Evolutionary conservation across 352 stramenopile genomes (phyloP).

Genomic region (Globisporangium nagaii): DNA sequence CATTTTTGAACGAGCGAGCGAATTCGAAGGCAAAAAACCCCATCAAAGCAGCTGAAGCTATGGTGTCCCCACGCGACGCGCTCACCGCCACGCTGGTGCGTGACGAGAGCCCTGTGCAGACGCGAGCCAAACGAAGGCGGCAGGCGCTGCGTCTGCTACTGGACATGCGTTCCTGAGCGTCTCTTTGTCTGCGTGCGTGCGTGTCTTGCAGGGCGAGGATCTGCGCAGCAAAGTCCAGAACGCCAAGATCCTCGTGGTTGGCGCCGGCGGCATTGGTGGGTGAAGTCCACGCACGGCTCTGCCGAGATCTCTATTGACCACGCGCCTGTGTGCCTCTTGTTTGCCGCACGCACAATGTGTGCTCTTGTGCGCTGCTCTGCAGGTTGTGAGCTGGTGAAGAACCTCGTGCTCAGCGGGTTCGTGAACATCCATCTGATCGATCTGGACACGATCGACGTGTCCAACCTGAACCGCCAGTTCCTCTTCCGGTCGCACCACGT

Average conservation of each 20-base stretch:
- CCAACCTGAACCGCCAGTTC: conserved; percentile 99
- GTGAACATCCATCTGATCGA: conserved; percentile 93
- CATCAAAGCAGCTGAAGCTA: no score
- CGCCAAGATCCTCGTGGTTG: conserved; percentile 94
- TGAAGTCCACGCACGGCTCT: neutral
- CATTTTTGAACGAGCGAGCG: neutral
- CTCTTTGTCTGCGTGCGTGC: no score
- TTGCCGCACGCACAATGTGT: no score
- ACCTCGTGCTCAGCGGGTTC: conserved; percentile 97
- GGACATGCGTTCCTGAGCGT: no score
- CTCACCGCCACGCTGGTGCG: conserved; percentile 47
- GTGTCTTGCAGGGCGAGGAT: conserved; percentile 35
- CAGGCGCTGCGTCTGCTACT: no score
- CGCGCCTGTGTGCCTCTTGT: neutral
- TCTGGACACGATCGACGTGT: conserved; percentile 99
- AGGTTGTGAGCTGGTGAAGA: conserved; percentile 99
- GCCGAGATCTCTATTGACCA: neutral
- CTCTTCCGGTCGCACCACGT: conserved; percentile 98
- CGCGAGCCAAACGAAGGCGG: no score
- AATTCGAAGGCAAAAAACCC: no score
- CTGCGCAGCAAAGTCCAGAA: conserved; percentile 65
- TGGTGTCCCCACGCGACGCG: conserved; percentile 15
- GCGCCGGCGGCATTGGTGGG: conserved; percentile 96
- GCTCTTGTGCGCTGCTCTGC: neutral
- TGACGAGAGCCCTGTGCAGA: conserved; percentile 5